phyloP scores from a whole-genome alignment of 2,329 filamentous ascomycete species.

The Fusarium tupiense region DNA sequence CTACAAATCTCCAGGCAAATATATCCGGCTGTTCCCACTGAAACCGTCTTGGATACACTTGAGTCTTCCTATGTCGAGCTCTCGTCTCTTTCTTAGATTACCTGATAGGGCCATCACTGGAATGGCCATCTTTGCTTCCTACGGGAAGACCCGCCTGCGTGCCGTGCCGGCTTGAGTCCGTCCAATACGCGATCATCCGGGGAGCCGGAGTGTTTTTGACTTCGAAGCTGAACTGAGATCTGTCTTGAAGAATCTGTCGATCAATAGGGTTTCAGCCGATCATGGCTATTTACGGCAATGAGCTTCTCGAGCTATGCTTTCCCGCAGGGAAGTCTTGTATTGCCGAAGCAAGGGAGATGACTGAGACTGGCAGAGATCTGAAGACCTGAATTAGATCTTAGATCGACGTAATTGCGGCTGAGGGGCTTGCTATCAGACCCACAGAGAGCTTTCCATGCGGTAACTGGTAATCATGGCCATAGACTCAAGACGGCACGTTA shows the following conservation, averaged over 20 bases:
- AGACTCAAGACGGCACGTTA: fast-evolving
- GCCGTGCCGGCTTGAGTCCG: neutral
- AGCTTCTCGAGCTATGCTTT: neutral
- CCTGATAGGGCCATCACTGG: neutral
- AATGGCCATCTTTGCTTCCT: neutral
- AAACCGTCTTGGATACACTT: fast-evolving
- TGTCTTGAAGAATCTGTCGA: neutral
- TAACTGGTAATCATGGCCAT: neutral
- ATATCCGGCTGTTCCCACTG: neutral
- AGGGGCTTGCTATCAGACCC: neutral
- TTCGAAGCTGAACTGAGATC: neutral
- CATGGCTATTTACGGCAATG: neutral
- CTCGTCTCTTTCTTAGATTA: no score
- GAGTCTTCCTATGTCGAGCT: no score
- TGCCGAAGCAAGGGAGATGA: neutral
- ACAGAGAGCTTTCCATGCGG: fast-evolving
- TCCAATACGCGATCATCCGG: neutral
- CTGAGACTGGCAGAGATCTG: neutral
- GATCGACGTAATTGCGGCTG: no score
- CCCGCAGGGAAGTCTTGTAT: neutral
- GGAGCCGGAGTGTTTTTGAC: neutral
- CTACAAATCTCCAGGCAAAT: no score
- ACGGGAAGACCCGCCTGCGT: neutral
- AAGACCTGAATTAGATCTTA: no score
- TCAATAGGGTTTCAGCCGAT: neutral